phyloP scores from a whole-genome alignment of 768 basidiomycete genomes.

The Boletus reticuloceps region DNA sequence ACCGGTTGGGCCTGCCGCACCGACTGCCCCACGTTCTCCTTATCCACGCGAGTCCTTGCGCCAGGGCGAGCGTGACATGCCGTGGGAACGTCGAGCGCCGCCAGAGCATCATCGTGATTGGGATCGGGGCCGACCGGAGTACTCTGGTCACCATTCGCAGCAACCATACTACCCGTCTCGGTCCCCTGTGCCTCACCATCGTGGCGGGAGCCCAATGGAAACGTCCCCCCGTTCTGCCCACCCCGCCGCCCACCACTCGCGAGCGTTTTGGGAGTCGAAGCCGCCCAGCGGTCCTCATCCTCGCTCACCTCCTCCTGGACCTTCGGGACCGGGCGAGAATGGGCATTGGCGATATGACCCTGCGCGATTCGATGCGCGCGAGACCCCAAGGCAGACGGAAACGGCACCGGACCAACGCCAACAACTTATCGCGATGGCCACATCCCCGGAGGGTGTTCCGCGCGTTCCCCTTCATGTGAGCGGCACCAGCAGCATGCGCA shows the following conservation, averaged over 20 bases:
- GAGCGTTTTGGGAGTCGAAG: slow-evolving; percentile 63
- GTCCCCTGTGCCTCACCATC: slow-evolving; percentile 38
- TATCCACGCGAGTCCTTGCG: slow-evolving; percentile 54
- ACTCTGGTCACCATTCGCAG: slow-evolving; percentile 31
- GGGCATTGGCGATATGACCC: slow-evolving; percentile 62
- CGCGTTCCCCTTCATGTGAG: slow-evolving; percentile 29
- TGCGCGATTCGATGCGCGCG: slow-evolving; percentile 47
- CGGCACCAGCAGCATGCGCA: slow-evolving; percentile 35
- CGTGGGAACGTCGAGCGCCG: slow-evolving; percentile 60
- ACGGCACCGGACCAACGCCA: slow-evolving; percentile 32
- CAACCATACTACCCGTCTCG: slow-evolving; percentile 33
- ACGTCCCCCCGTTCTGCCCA: slow-evolving; percentile 58
- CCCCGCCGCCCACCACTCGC: slow-evolving; percentile 32
- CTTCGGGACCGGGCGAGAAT: slow-evolving; percentile 40
- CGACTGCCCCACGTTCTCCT: slow-evolving; percentile 55
- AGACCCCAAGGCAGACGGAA: slow-evolving; percentile 34
- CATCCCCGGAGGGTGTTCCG: slow-evolving; percentile 44
- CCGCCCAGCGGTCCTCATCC: slow-evolving; percentile 35
- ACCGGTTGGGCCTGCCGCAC: slow-evolving; percentile 51
- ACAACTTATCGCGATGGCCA: slow-evolving; percentile 39
- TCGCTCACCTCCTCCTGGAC: slow-evolving; percentile 35
- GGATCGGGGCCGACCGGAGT: slow-evolving; percentile 46
- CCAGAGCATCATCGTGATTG: slow-evolving; percentile 50
- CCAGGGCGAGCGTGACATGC: slow-evolving; percentile 47
- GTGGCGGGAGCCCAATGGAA: slow-evolving; percentile 51